Evolutionary conservation across 2,329 filamentous ascomycete genomes (phyloP), one percentile per base, ranked within the genome.

Genomic region (Fulvia fulva): DNA sequence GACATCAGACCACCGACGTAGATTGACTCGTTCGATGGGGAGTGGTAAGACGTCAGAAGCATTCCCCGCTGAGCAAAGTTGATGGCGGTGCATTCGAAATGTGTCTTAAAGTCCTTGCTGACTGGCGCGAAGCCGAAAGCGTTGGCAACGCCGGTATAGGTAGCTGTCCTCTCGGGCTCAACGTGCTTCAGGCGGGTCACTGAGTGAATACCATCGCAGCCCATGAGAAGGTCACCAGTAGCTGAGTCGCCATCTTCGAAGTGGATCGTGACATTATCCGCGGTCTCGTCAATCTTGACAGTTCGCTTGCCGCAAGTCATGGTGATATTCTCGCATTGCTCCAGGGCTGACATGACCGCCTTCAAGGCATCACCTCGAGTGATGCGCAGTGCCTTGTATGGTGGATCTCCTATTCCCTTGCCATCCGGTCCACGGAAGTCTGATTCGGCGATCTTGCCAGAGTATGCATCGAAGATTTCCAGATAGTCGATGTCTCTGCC

Each of bases 1-100:
- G 77, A 74, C 75, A 78, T 77, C 43, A 78, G 67, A 0, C 71
- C 76, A 32, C 76, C 76, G 1, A 78, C 75, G 59, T 78, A 78
- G 19, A 78, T 69, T 2, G 68, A 71, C 57, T 75, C 71, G 45
- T 70, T 68, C 6, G 65, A 61, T 4, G 66, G 63, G 45, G 71
- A 70, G 67, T 76, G 73, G 67, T 72, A 78, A 32, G 68, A 72
- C 3, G 76, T 77, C 3, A 78, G 65, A n/a, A 78, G 70, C 68
- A 78, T 77, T 41, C 76, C 76, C 26, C 74, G 68, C 23, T 74
- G 72, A 4, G 75, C 75, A 59, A 78, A 77, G 66, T 78, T 78
- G 73, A 78, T 78, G 5, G 71, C 76, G 0, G 72, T 74, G 58
- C 72, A 74, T 41, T 74, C 66, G 61, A 78, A 78, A 56, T 75